Evolutionary conservation across 495 filamentous ascomycete species (phyloP).

Genomic region (Aspergillus diversus): DNA sequence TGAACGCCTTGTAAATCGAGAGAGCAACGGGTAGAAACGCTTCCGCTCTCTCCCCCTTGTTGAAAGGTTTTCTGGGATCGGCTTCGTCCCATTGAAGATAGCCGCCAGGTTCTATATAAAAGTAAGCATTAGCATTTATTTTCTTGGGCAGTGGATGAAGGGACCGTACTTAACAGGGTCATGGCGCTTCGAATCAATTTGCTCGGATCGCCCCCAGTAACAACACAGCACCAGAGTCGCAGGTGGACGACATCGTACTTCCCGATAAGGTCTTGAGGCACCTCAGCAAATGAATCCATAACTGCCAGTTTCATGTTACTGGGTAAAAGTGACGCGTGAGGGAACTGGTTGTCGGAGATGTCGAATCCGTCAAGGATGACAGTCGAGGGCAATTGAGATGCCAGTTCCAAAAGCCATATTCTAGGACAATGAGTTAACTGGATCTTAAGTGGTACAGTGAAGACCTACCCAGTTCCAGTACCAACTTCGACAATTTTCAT

Average conservation of each 20-base stretch:
- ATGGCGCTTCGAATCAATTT: background rate
- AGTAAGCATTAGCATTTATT: background rate
- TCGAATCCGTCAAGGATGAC: constrained; percentile 3
- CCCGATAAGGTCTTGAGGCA: background rate
- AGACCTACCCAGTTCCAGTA: background rate
- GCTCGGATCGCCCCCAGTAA: background rate
- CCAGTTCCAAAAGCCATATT: constrained; percentile 2
- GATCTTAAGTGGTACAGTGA: background rate
- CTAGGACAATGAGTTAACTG: background rate
- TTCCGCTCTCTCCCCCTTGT: background rate
- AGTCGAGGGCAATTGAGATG: background rate
- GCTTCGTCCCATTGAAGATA: constrained; percentile 12
- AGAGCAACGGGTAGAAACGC: background rate
- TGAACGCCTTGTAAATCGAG: background rate
- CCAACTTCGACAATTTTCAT: constrained; percentile 4
- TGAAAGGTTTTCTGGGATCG: background rate
- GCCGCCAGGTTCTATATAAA: constrained; percentile 5
- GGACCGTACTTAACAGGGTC: background rate
- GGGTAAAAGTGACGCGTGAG: background rate
- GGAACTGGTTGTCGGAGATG: constrained; percentile 9
- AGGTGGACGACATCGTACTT: constrained; percentile 13
- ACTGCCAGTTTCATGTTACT: background rate
- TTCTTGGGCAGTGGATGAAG: background rate
- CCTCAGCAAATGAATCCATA: constrained; percentile 4
- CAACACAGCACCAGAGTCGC: constrained; percentile 2